Base-by-base conservation (phyloP, 352 stramenopile genomes). In the Globisporangium camurandrum region DNA sequence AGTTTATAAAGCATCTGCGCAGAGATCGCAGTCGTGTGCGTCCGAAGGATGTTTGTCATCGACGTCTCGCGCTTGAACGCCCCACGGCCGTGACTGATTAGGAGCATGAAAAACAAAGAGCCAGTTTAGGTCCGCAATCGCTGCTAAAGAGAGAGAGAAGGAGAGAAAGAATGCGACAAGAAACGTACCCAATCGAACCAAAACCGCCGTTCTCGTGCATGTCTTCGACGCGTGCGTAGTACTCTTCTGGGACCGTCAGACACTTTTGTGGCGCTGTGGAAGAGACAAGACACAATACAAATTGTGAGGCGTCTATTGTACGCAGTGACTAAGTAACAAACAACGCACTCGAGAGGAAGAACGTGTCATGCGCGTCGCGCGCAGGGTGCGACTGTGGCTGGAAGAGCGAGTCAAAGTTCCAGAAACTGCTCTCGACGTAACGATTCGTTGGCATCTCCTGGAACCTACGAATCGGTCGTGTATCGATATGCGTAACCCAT, bases 351-450 rank as follows among this genome's bases (percentile, higher is more conserved):
- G 97, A 98, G 55, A 99, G 96, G 81, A 99, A 99, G 75, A 99
- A 99, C 31, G 97, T 99, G 72, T 99, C 97, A 66, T 99, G 97
- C 24, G 96, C 96, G 66, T 99, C 97, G 61, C 97, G 83, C 16
- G 97, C 97, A 37, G 97, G 97, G 67, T 99, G 97, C 28, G 85
- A 98, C 81, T 99, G 97, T 38, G 97, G 97, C 80, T 99, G 97
- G 71, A 99, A 99, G 46, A 99, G 84, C 46, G 96, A 95, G 71
- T 99, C 97, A 71, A 99, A 99, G 80, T 99, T 99, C 97, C 97
- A 99, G 71, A 99, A 99, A 57, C 86, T 98, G 63, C 77, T 97
- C 72, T 99, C 97, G 22, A 99, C 97, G 80, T 90, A 99, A 67
- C 97, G 96, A 75, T 97, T 98, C 27, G 97, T 99, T 23, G 96